A percentile compares a stretch with the other conserved stretches of the same genome.
Evolutionary conservation across 768 basidiomycete genomes (phyloP).

Genomic region (Suillus ampliporus): DNA sequence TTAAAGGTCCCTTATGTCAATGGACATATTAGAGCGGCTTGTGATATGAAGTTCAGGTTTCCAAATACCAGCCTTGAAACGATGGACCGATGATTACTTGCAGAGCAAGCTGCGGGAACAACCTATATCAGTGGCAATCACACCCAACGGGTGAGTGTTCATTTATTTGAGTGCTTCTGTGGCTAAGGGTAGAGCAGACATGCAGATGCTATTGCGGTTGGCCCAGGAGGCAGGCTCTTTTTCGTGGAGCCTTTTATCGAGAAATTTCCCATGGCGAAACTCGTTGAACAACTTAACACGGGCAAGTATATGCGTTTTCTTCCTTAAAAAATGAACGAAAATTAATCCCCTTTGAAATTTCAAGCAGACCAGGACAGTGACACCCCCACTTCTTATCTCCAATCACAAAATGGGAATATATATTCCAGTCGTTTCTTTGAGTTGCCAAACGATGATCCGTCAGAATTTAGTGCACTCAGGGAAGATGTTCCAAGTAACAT

Average conservation of each 20-base stretch:
- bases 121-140: slow-evolving; percentile 74
- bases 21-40: not conserved
- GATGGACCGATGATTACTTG: slow-evolving; percentile 76
- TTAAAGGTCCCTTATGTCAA: slow-evolving; percentile 57
- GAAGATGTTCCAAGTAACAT: slow-evolving; percentile 73
- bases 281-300: slow-evolving; percentile 51
- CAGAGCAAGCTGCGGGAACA: slow-evolving; percentile 55
- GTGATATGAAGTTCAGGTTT: slow-evolving; percentile 45
- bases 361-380: slow-evolving; percentile 7
- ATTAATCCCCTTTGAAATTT: slow-evolving; percentile 10
- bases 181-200: slow-evolving; percentile 46
- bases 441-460: slow-evolving; percentile 36
- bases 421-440: slow-evolving; percentile 55
- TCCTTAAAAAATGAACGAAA: not conserved
- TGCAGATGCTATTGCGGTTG: slow-evolving; percentile 73
- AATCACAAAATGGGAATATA: slow-evolving; percentile 92
- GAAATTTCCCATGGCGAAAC: slow-evolving; percentile 64
- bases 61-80: slow-evolving; percentile 47
- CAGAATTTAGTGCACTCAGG: slow-evolving; percentile 69
- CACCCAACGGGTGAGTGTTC: slow-evolving; percentile 75
- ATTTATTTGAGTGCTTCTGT: not conserved
- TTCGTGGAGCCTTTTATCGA: slow-evolving; percentile 80
- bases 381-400: slow-evolving; percentile 67
- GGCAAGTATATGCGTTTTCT: slow-evolving; percentile 30
- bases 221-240: slow-evolving; percentile 59